Percentiles rank a stretch among this genome's conserved stretches.
Evolutionary conservation across 305 asterid species (phyloP).

Genomic region (Solanum hybrid): DNA sequence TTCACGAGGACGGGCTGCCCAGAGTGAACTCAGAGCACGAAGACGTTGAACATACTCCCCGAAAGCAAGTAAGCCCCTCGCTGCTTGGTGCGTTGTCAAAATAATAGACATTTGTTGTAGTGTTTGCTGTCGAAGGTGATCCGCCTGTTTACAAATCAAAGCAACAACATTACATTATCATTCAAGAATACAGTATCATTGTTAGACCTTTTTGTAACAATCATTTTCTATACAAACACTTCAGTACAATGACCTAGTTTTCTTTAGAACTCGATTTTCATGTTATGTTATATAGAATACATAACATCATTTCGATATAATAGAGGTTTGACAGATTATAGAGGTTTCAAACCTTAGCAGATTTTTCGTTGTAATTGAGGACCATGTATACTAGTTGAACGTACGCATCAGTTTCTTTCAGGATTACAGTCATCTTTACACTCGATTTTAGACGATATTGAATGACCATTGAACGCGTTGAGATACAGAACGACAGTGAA

Average conservation of each 20-base stretch:
- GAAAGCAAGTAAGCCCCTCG: conserved; percentile 68
- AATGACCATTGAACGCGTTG: neutral
- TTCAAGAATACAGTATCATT: neutral
- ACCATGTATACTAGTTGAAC: neutral
- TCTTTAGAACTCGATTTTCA: neutral
- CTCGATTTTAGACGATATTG: neutral
- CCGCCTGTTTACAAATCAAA: conserved; percentile 43
- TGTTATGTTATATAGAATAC: neutral
- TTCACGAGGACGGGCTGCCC: conserved; percentile 64
- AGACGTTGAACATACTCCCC: conserved; percentile 78
- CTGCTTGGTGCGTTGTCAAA: conserved; percentile 74
- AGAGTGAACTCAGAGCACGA: conserved; percentile 72
- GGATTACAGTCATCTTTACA: neutral
- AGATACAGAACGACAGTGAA: neutral
- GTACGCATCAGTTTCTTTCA: neutral
- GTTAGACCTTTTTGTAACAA: neutral
- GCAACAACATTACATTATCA: neutral
- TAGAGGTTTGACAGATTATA: neutral
- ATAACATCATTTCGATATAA: neutral
- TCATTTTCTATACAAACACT: neutral
- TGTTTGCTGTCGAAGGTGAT: conserved; percentile 83
- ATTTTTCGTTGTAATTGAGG: neutral
- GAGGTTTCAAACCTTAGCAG: neutral
- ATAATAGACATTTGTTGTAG: conserved; percentile 69
- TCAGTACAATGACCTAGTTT: neutral